Base-by-base conservation (phyloP, 1,139 yeast species). In the Candida dubliniensis region DNA sequence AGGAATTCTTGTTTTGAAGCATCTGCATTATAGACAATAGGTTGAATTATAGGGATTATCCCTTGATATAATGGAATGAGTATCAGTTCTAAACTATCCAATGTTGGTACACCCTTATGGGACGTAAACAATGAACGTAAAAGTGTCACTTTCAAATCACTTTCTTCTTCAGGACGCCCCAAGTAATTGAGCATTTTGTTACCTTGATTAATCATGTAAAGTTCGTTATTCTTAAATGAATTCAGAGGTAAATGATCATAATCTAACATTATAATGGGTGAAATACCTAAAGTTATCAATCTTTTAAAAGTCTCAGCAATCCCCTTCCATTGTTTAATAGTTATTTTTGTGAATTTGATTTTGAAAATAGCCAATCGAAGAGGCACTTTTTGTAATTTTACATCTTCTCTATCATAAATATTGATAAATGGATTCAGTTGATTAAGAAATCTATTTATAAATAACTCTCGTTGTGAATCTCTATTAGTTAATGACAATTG, bases 1-100 rank as follows among this genome's bases (percentile, higher is more conserved):
- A 63, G 50, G 40, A 69, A 59, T 36, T 58, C 60, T 46, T 71
- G 75, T 12, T 41, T 35, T 2, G 63, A 56, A 1, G 73, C 60
- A 1, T 49, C 55, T 1, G 66, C 46, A 50, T 77, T 74, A 48
- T 73, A 81, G 1, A 76, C 77, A 15, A 81, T 61, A 0, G 91
- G 91, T 40, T 77, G 76, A 6, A 86, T 63, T 1, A 85, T 71
- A 0, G 95, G 93, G 1, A 84, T 73, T 10, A 66, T 62, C 3
- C 69, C 70, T 48, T 74, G 79, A 52, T 70, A 71, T 35, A 74
- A 46, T 0, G 79, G 79, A 7, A 72, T 63, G 23, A 74, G 53
- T 2, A 74, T 45, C 55, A 61, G 73, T 40, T 67, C 71, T 32
- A 70, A 49, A 37, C 61, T 58, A 38, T 61, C 62, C 13, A 69